These are phyloP conservation scores for Rubia tinctorum DNA, from an alignment of 305 asterid genomes.

Conservation along the genomic window DNA sequence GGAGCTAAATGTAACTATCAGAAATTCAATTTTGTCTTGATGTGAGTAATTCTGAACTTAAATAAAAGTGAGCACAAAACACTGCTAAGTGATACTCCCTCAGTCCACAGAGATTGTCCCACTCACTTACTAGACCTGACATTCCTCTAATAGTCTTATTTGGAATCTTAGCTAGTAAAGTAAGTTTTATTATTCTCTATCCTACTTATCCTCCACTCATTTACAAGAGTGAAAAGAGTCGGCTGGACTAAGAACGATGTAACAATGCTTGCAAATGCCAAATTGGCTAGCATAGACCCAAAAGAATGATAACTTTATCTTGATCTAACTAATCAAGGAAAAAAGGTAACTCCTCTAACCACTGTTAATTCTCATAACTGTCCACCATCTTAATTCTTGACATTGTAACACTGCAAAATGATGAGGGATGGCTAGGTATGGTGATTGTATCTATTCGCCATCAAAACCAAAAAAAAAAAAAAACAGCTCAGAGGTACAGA, in stretches of 20 bases:
- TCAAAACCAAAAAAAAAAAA: no score
- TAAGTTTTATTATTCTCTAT: not conserved
- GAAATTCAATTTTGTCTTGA: conserved; percentile 1
- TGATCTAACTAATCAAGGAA: not conserved
- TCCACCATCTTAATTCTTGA: not conserved
- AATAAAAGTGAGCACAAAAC: not conserved
- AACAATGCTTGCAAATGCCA: not conserved
- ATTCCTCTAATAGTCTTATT: not conserved
- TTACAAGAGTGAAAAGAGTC: no score
- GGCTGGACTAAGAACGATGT: not conserved
- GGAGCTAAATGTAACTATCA: not conserved
- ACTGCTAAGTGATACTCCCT: not conserved
- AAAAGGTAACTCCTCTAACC: not conserved
- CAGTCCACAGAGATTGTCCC: not conserved
- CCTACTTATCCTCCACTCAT: not conserved
- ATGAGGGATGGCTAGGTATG: not conserved
- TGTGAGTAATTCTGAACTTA: not conserved
- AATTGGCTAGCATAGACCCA: not conserved
- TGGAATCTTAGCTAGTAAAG: not conserved
- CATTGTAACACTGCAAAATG: not conserved
- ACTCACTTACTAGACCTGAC: not conserved
- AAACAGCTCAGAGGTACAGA: not conserved
- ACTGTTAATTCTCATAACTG: not conserved
- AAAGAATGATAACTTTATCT: not conserved
- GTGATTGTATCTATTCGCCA: no score